A percentile compares a stretch with the other conserved stretches of the same genome.
Conservation (phyloP, 2,329 filamentous ascomycete species). For the Teratosphaeria gauchensis region DNA sequence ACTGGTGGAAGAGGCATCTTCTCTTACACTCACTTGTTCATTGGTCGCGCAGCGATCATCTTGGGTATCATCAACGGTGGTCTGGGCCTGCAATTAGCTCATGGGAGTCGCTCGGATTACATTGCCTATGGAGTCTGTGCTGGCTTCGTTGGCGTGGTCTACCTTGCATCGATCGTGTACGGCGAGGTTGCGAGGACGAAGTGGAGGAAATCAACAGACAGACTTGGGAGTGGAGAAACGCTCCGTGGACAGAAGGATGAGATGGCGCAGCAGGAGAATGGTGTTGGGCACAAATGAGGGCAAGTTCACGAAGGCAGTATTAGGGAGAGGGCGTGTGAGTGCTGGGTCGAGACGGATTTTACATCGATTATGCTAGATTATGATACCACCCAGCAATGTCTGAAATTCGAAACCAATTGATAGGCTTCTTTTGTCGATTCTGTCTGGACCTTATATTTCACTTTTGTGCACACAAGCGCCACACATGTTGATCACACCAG, state of each 20-base stretch:
- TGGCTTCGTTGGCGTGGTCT: slow-evolving; percentile 36
- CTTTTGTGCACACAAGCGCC: too few relatives aligned
- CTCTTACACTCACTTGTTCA: slow-evolving; percentile 29
- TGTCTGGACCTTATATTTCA: too few relatives aligned
- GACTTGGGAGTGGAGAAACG: background rate
- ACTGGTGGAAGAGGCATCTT: slow-evolving; percentile 35
- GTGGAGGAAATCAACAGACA: slow-evolving; percentile 5
- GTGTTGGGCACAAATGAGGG: background rate
- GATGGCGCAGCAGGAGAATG: background rate
- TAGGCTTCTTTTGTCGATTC: too few relatives aligned
- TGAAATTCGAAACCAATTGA: background rate
- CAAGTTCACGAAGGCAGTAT: background rate
- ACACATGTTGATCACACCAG: background rate
- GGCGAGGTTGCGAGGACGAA: slow-evolving; percentile 14
- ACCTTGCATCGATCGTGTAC: slow-evolving; percentile 25
- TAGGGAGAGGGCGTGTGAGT: too few relatives aligned
- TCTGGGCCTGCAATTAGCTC: slow-evolving; percentile 41
- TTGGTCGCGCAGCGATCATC: slow-evolving; percentile 31
- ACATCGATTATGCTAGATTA: background rate
- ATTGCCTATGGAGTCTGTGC: slow-evolving; percentile 44
- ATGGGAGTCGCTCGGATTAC: slow-evolving; percentile 17
- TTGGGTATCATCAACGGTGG: slow-evolving; percentile 50
- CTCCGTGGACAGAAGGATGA: background rate
- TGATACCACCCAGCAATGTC: background rate
- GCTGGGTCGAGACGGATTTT: too few relatives aligned